Evolutionary conservation across 208 protist species (phyloP), one percentile per base, ranked within the genome.

Genomic region (Entamoeba moshkovskii): DNA sequence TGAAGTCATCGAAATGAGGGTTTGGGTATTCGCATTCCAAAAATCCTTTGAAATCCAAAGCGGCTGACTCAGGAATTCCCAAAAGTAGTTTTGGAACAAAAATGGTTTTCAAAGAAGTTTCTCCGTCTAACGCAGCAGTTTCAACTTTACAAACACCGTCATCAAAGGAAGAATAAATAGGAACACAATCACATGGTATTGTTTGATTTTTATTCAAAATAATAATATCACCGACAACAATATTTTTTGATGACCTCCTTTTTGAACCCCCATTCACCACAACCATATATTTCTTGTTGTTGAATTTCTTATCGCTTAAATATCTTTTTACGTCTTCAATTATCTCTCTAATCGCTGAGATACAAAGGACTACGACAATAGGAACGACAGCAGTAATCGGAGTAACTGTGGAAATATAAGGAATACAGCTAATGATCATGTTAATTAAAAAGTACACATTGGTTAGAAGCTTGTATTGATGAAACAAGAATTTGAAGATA

Each of bases 41-140:
- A 3, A 42, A 1, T 0, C 22, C 33, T 38, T 29, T 42, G n/a
- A 85, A 85, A 8, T 85, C 59, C 8, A 38, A 11, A 13, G 33
- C 2, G 13, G 18, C 13, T 2, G 16, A 33, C n/a, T 85, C 59
- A 33, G 59, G 13, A 29, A 15, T 85, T 29, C n/a, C 25, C 8
- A 29, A 38, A 33, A 85, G 25, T 38, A 33, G 18, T 38, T 85
- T 52, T 1, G 46, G 44, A 0, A 33, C 29, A 91, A 22, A 38
- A 45, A 45, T 16, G 33, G 42, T 42, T 49, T 95, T 95, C 0
- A 93, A 25, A 38, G 95, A 92, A 18, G 92, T 95, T 38, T 95
- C 94, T 15, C 94, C 94, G 94, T 95, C 94, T 52, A 95, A 49
- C 4, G 95, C 93, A 29, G 93, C 47, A 16, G 94, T 95, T 18